Evolutionary conservation across 108 stramenopile species (phyloP).

Genomic region (Stephanodiscus minutulus): DNA sequence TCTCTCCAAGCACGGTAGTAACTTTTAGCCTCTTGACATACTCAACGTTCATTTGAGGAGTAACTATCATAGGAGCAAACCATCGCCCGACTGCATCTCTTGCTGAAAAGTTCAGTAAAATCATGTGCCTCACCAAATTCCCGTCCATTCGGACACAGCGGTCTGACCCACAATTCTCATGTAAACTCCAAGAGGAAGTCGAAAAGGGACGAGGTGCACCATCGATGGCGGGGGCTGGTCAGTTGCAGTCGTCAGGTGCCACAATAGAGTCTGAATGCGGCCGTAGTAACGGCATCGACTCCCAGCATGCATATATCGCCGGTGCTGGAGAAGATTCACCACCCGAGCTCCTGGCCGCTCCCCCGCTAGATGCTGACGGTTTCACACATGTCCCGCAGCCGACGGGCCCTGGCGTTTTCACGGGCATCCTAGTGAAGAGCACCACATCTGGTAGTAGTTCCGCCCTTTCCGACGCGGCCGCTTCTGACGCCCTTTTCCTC

Average conservation of each 20-base stretch:
- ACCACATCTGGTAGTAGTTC: background rate
- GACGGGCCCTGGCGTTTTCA: background rate
- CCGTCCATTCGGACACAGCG: background rate
- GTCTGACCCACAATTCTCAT: background rate
- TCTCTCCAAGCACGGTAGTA: no score
- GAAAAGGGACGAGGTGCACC: background rate
- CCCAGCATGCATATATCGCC: background rate
- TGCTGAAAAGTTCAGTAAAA: background rate
- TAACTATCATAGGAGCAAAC: background rate
- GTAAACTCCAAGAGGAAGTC: background rate
- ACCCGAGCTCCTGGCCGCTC: background rate
- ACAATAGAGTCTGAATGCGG: background rate
- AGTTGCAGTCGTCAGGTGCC: background rate
- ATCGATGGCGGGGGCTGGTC: background rate
- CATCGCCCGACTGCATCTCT: background rate
- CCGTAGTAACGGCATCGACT: background rate
- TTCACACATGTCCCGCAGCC: background rate
- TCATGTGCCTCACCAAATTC: slow-evolving; percentile 8
- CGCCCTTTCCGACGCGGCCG: background rate
- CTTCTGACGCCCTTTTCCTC: background rate
- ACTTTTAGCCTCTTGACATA: no score
- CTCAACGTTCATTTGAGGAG: no score
- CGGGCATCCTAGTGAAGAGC: background rate
- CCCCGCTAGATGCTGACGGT: background rate
- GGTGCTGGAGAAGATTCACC: background rate